phyloP scores from a whole-genome alignment of 2,329 filamentous ascomycete genomes.

The Apiospora marii region DNA sequence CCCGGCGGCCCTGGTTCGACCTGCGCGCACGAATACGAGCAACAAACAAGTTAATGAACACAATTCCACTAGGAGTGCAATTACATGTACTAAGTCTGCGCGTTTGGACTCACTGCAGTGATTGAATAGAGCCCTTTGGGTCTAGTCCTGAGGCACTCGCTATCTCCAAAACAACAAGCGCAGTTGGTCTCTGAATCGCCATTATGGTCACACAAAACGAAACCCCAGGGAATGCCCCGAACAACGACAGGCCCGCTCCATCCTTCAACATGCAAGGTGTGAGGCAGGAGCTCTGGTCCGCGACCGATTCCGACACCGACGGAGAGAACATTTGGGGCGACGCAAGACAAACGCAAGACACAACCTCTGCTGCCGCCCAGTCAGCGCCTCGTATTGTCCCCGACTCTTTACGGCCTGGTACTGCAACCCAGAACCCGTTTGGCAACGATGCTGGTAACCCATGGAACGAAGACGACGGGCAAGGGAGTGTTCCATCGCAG shows the following conservation, averaged over 20 bases:
- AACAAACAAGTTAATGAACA: background rate
- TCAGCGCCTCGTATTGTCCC: conserved; percentile 39
- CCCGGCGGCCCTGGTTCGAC: background rate
- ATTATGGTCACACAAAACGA: conserved; percentile 54
- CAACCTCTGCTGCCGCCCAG: conserved; percentile 21
- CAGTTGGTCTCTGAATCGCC: background rate
- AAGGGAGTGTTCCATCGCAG: background rate
- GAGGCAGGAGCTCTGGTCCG: conserved; percentile 43
- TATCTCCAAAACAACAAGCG: background rate
- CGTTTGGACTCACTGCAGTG: background rate
- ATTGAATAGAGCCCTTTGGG: background rate
- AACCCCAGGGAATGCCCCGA: conserved; percentile 39
- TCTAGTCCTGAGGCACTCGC: background rate
- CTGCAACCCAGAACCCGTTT: conserved; percentile 35
- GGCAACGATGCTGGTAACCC: conserved; percentile 45
- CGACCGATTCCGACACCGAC: conserved; percentile 43
- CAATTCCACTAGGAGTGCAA: background rate
- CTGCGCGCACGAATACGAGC: background rate
- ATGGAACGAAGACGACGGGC: conserved; percentile 41
- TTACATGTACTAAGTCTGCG: background rate
- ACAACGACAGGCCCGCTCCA: conserved; percentile 36
- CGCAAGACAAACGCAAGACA: conserved; percentile 31
- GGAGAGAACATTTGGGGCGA: conserved; percentile 41
- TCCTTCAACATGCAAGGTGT: conserved; percentile 39
- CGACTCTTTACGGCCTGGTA: conserved; percentile 43